phyloP scores from a whole-genome alignment of 2,329 filamentous ascomycete genomes.

The Cladosporium velox region DNA sequence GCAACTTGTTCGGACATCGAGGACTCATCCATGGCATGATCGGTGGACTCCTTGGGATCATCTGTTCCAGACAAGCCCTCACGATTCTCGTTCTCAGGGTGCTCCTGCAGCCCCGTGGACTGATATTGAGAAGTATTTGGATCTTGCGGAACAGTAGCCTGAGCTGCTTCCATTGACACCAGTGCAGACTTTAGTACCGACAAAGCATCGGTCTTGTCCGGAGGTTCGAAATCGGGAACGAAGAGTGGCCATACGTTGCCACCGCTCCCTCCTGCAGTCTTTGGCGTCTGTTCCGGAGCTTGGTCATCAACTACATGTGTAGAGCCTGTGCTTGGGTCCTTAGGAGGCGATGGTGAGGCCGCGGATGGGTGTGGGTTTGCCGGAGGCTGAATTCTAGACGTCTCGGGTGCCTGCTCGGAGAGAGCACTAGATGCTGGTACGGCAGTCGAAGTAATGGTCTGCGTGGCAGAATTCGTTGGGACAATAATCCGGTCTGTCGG shows the following conservation, averaged over 20 bases:
- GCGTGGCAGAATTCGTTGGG: background rate
- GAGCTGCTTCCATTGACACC: background rate
- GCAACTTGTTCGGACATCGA: background rate
- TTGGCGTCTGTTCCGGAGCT: background rate
- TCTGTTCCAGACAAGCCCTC: no score
- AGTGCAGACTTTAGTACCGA: conserved; percentile 7
- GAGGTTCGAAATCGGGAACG: background rate
- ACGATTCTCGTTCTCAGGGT: no score
- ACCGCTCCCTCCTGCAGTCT: background rate
- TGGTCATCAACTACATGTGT: background rate
- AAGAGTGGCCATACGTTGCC: conserved; percentile 6
- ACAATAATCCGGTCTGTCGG: background rate
- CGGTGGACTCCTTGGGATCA: no score
- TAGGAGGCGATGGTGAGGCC: background rate
- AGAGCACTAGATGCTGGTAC: background rate
- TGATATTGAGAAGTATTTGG: no score
- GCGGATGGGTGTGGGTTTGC: background rate
- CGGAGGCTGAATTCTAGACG: background rate
- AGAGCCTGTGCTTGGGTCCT: no score
- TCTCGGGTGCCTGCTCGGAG: background rate
- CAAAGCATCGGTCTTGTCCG: background rate
- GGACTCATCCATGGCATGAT: no score
- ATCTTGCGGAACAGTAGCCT: no score
- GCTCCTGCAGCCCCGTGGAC: no score
- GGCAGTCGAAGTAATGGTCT: background rate